Conservation (phyloP, 768 basidiomycete genomes). For the Tulasnella sp. region DNA sequence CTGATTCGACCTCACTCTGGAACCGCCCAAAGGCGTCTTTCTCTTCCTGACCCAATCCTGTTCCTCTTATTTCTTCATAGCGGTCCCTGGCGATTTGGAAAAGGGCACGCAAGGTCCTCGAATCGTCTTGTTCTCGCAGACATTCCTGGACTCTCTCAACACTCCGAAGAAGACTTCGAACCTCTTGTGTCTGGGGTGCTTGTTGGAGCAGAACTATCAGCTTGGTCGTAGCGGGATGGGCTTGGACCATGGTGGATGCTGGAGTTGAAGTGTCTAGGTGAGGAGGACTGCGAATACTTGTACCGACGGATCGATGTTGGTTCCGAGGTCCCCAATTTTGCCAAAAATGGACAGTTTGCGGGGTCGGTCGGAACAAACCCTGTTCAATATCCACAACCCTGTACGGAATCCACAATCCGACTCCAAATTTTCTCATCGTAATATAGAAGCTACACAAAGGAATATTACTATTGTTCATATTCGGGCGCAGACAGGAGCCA, state of each 20-base stretch:
- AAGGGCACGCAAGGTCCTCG: neutral
- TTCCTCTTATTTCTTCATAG: neutral
- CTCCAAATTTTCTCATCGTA: too few relatives aligned
- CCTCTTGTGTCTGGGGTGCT: neutral
- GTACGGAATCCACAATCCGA: too few relatives aligned
- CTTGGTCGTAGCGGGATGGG: neutral
- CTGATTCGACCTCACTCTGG: neutral
- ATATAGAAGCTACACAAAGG: too few relatives aligned
- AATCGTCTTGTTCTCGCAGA: neutral
- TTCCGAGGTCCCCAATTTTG: neutral
- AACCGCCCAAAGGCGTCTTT: neutral
- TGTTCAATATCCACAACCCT: too few relatives aligned
- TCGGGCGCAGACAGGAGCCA: too few relatives aligned
- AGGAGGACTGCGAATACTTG: neutral
- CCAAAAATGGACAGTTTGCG: neutral
- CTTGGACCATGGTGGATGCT: neutral
- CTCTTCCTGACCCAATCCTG: neutral
- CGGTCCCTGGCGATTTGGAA: slow-evolving; percentile 4
- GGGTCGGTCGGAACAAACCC: too few relatives aligned
- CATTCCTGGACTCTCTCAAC: neutral
- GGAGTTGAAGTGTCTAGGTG: neutral
- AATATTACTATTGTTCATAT: too few relatives aligned
- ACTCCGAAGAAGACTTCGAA: neutral
- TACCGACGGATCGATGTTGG: neutral
- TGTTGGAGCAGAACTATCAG: neutral